Conservation (phyloP, 805 yeast species). For the Kuraishia borneana region DNA sequence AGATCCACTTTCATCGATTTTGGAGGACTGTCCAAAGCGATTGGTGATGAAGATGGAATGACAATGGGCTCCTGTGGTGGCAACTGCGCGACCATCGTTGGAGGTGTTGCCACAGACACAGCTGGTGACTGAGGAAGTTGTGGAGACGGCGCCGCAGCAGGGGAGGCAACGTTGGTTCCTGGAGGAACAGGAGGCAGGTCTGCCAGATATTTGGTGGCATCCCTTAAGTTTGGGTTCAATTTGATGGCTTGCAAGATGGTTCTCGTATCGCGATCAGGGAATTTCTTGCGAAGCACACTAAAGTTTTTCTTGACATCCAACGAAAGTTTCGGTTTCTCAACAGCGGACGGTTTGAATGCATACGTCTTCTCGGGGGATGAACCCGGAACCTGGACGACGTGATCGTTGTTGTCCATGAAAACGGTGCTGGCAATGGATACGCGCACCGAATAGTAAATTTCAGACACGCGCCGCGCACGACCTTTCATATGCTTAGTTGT, state of each 20-base stretch:
- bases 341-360: conserved; percentile 1
- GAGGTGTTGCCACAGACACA: neutral
- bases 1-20: conserved; percentile 27
- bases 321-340: conserved; percentile 7
- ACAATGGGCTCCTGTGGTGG: neutral
- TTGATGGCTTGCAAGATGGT: conserved; percentile 20
- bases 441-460: too few species aligned
- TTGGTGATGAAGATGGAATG: conserved; percentile 3
- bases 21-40: conserved; percentile 3
- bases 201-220: conserved; percentile 16
- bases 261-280: conserved; percentile 17
- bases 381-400: conserved; percentile 35
- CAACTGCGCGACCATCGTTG: neutral
- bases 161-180: too few species aligned
- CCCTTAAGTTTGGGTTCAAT: conserved; percentile 17
- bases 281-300: conserved; percentile 17
- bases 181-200: too few species aligned
- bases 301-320: conserved; percentile 16
- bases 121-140: neutral
- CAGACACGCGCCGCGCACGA: too few species aligned
- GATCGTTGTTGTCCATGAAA: conserved; percentile 13
- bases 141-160: neutral
- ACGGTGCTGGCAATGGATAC: too few species aligned
- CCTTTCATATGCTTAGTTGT: too few species aligned
- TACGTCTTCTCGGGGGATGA: conserved; percentile 29